Evolutionary conservation across 73 alveolate genomes (phyloP).

Genomic region (Paraurostyla sp.): DNA sequence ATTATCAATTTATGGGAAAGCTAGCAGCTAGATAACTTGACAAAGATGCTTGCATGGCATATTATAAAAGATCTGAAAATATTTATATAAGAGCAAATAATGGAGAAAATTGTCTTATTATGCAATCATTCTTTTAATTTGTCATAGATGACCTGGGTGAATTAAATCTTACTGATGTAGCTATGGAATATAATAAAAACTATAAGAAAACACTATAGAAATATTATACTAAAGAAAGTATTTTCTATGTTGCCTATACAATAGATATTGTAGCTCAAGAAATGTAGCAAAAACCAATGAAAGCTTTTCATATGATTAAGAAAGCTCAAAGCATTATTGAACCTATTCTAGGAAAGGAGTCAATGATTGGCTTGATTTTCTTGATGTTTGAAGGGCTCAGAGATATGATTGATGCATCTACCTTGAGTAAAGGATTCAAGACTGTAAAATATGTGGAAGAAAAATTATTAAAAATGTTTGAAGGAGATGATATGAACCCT

Average conservation of each 20-base stretch:
- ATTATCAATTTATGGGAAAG: slow-evolving; percentile 1
- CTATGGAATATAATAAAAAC: not conserved
- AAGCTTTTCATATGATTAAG: not conserved
- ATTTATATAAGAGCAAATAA: not conserved
- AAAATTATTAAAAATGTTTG: not conserved
- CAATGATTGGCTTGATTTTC: not conserved
- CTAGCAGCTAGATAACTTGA: not conserved
- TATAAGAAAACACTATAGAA: not conserved
- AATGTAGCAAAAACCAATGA: not conserved
- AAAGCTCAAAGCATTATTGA: slow-evolving; percentile 4
- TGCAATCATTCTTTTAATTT: not conserved
- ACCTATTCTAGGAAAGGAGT: slow-evolving; percentile 1
- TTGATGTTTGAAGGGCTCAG: not conserved
- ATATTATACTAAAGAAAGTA: not conserved
- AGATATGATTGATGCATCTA: not conserved
- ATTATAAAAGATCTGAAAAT: not conserved
- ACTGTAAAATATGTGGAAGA: not conserved
- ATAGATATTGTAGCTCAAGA: slow-evolving; percentile 27
- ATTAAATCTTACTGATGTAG: not conserved
- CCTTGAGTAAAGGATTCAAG: not conserved
- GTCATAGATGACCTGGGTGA: slow-evolving; percentile 7
- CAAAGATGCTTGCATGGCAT: not conserved
- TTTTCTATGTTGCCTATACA: slow-evolving; percentile 21
- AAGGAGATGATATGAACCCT: slow-evolving; percentile 21
- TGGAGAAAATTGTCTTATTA: not conserved